phyloP scores from a whole-genome alignment of 352 stramenopile species.

The Chrysophaeum taylorii region DNA sequence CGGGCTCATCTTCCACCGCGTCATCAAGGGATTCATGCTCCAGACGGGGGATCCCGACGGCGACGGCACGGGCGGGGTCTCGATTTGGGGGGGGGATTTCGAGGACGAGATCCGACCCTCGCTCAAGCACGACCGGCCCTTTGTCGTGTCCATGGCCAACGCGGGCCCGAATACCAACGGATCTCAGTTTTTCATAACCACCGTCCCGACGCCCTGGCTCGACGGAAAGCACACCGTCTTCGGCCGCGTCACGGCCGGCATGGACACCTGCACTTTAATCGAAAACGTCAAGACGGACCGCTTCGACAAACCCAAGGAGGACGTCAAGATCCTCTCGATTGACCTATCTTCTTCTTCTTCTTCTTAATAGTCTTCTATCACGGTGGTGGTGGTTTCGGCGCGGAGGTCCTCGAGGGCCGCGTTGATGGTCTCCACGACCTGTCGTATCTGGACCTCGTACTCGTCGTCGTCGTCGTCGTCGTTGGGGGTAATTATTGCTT shows the following conservation, averaged over 20 bases:
- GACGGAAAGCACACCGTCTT: slow-evolving; percentile 97
- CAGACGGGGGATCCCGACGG: slow-evolving; percentile 86
- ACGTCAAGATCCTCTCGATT: slow-evolving; percentile 64
- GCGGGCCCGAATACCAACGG: slow-evolving; percentile 58
- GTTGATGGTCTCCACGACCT: background rate
- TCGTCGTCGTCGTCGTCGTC: background rate
- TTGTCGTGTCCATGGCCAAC: slow-evolving; percentile 98
- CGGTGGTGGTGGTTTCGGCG: no score
- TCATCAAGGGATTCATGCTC: slow-evolving; percentile 99
- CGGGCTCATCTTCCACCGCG: slow-evolving; percentile 95
- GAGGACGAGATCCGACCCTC: slow-evolving; percentile 94
- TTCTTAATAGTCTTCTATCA: no score
- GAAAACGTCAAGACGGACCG: slow-evolving; percentile 63
- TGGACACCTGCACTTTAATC: slow-evolving; percentile 68
- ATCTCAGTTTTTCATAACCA: slow-evolving; percentile 97
- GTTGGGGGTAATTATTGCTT: no score
- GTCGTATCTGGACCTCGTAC: background rate
- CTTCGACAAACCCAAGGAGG: slow-evolving; percentile 60
- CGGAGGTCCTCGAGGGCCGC: background rate
- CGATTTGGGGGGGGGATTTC: slow-evolving; percentile 97
- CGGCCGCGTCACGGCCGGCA: slow-evolving; percentile 72
- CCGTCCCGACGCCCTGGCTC: slow-evolving; percentile 88
- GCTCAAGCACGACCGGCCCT: slow-evolving; percentile 84
- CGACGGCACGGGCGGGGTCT: slow-evolving; percentile 93
- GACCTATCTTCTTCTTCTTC: no score